Base-by-base conservation (phyloP, 176 grass and related monocot genomes). In the Guadua angustifolia region DNA sequence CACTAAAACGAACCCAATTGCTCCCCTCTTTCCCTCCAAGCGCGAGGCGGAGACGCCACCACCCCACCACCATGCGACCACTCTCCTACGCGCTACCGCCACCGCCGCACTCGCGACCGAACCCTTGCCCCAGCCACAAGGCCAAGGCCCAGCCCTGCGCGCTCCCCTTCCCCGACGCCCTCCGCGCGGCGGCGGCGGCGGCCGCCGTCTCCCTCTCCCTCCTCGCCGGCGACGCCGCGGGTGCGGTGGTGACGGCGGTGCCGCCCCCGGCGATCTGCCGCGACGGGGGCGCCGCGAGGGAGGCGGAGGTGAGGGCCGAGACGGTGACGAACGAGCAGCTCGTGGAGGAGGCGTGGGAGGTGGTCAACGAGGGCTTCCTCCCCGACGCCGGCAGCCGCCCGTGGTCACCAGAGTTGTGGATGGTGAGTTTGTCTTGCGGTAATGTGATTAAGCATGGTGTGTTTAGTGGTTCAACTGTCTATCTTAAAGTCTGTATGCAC, bases 321-420 rank as follows among this genome's bases (percentile, higher is more conserved):
- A 45, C 71, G 55, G 81, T 91, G 63, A 99, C 91, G 45, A 94
- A 95, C 66, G 91, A 99, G 78, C 73, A 74, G 32, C 96, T 99
- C 52, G 89, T 99, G 52, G 86, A 94, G 83, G 96, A 99, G 88
- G 96, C 93, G 17, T 99, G 93, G 96, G 96, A 99, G 69, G 91
- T 99, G 64, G 91, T 99, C 66, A 86, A 94, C 63, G 92, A 99
- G 73, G 89, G 83, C 22, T 99, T 95, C 78, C 86, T 95, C 24
- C 88, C 88, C 14, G 83, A 99, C 52, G 88, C 89, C 26, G 93
- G 81, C 3, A 82, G 36, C n/a, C 91, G 83, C 9, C 74, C 91
- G 0, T 99, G 96, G 93, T 95, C 93, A n/a, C 78, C 85, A 5
- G 89, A 99, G 74, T 79, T 90, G 44, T 99, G 93, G 93, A 83